Evolutionary conservation across 345 rosid species (phyloP).

Genomic region (Pugionium dolabratum): DNA sequence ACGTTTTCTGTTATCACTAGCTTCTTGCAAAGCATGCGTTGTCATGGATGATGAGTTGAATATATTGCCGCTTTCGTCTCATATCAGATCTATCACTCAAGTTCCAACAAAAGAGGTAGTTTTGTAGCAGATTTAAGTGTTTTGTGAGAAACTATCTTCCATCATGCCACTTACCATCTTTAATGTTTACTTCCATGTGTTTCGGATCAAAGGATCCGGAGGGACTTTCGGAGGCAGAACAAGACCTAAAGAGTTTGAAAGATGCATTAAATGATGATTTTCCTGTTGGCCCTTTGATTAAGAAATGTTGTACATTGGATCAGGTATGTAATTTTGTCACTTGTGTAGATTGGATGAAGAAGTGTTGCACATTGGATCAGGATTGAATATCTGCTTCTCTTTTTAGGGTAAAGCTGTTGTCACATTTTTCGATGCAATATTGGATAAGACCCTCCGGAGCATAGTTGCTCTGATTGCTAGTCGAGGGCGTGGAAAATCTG

Average conservation of each 20-base stretch:
- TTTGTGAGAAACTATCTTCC: conserved; percentile 14
- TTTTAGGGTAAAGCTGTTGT: conserved; percentile 87
- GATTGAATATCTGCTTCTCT: conserved; percentile 15
- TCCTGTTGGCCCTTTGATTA: conserved; percentile 90
- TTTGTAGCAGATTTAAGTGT: conserved; percentile 16
- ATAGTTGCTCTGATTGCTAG: conserved; percentile 92
- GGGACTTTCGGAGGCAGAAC: conserved; percentile 85
- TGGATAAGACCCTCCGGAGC: conserved; percentile 82
- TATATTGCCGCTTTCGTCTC: conserved; percentile 89
- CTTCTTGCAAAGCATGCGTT: conserved; percentile 89
- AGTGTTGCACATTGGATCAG: conserved; percentile 71
- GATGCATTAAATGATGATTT: conserved; percentile 79
- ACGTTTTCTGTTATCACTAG: conserved; percentile 83
- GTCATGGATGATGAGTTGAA: conserved; percentile 96
- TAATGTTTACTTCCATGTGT: conserved; percentile 20
- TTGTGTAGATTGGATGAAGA: conserved; percentile 45
- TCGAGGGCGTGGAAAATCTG: conserved; percentile 98
- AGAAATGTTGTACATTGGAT: conserved; percentile 90
- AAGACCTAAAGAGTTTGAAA: conserved; percentile 76
- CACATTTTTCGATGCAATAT: conserved; percentile 84
- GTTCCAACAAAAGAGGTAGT: conserved; percentile 71
- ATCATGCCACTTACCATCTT: conserved; percentile 7
- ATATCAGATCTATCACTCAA: conserved; percentile 69
- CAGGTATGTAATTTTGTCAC: conserved; percentile 57
- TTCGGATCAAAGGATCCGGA: conserved; percentile 61